These are phyloP conservation scores for Dicorynia guianensis DNA, from an alignment of 306 rosid species.

Conservation along the genomic window DNA sequence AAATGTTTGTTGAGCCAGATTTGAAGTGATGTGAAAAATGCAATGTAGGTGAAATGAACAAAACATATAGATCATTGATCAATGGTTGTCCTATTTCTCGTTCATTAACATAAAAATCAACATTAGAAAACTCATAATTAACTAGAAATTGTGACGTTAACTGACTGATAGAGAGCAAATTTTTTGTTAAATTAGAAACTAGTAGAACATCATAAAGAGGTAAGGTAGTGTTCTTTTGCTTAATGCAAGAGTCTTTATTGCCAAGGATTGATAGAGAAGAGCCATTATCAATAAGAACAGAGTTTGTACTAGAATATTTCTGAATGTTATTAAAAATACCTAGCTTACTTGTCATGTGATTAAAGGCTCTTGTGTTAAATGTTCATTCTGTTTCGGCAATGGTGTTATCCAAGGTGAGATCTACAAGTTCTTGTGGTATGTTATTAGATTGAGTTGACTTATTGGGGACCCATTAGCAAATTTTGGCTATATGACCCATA, in stretches of 20 bases:
- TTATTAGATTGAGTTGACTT: background rate
- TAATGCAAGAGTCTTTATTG: slow-evolving; percentile 7
- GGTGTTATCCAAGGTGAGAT: background rate
- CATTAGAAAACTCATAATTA: slow-evolving; percentile 15
- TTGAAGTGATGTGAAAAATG: background rate
- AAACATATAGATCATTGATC: background rate
- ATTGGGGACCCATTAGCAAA: background rate
- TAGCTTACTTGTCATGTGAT: background rate
- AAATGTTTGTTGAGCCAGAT: background rate
- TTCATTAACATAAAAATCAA: too few relatives aligned
- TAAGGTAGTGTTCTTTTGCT: background rate
- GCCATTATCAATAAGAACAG: slow-evolving; percentile 13
- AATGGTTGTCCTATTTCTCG: background rate
- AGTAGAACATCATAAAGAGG: background rate
- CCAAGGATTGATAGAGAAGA: slow-evolving; percentile 19
- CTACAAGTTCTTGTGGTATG: background rate
- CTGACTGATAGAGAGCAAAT: background rate
- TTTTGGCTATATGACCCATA: background rate
- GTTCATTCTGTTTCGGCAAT: background rate
- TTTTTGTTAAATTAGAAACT: background rate
- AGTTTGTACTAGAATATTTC: background rate
- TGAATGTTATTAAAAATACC: slow-evolving; percentile 11
- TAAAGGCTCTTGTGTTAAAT: background rate
- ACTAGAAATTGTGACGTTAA: too few relatives aligned
- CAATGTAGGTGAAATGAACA: background rate